These are phyloP conservation scores for Irpex lacteus DNA, from an alignment of 1,284 basidiomycete genomes.

Conservation along the genomic window DNA sequence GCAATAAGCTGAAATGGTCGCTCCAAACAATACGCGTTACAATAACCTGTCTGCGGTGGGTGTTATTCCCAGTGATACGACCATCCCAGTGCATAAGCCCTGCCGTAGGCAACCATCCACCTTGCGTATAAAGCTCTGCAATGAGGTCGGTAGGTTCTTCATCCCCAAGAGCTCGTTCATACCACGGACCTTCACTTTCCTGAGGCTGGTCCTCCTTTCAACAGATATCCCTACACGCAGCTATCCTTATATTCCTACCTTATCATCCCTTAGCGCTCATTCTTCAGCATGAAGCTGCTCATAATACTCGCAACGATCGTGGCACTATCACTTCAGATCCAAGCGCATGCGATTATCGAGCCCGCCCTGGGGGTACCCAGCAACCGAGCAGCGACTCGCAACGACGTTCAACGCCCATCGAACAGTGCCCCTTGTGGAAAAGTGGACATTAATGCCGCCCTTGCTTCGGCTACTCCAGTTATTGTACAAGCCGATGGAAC, in stretches of 20 bases:
- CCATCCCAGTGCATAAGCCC: no score
- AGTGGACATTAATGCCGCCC: slow-evolving; percentile 36
- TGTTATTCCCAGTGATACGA: background rate
- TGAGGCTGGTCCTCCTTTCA: background rate
- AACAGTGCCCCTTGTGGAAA: slow-evolving; percentile 41
- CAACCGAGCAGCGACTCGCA: slow-evolving; percentile 35
- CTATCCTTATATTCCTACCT: background rate
- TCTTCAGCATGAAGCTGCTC: background rate
- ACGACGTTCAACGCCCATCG: slow-evolving; percentile 44
- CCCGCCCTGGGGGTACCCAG: slow-evolving; percentile 27
- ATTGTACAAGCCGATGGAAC: slow-evolving; percentile 37
- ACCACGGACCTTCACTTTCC: no score
- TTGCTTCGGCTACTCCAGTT: slow-evolving; percentile 41
- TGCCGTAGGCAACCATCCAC: no score
- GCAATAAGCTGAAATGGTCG: background rate
- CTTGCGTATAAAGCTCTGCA: no score
- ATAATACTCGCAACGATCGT: background rate
- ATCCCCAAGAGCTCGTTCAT: background rate
- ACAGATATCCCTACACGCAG: background rate
- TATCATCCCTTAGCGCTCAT: background rate
- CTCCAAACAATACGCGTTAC: background rate
- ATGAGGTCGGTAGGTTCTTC: background rate
- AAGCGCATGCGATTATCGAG: slow-evolving; percentile 43
- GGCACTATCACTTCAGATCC: slow-evolving; percentile 20
- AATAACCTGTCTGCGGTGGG: background rate